These are phyloP conservation scores for Geotrichum europaeum DNA, from an alignment of 1,139 yeast species.

Conservation along the genomic window DNA sequence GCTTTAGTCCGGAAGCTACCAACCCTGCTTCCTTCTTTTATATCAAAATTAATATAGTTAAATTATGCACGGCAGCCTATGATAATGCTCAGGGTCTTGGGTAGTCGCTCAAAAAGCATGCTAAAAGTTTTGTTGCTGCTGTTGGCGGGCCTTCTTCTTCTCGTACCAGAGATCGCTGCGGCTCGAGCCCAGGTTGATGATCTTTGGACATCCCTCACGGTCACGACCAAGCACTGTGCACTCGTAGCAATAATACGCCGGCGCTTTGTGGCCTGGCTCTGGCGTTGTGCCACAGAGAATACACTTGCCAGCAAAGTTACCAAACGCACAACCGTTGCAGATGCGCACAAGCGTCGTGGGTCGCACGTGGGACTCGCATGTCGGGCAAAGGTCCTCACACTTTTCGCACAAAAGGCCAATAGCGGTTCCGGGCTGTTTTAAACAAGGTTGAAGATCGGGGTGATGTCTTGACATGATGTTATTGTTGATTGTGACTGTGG, in stretches of 20 bases:
- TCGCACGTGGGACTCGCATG: constrained; percentile 81
- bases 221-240: constrained; percentile 77
- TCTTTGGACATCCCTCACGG: constrained; percentile 89
- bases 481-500: not conserved
- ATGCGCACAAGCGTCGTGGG: constrained; percentile 66
- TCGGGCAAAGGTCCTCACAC: constrained; percentile 91
- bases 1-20: no score
- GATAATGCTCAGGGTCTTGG: not conserved
- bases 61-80: not conserved
- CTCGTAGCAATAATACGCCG: constrained; percentile 81
- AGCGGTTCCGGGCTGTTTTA: constrained; percentile 75
- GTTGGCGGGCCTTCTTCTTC: constrained; percentile 37
- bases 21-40: no score
- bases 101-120: not conserved
- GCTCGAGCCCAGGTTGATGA: constrained; percentile 72
- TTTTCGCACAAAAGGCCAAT: constrained; percentile 69
- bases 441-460: constrained; percentile 76
- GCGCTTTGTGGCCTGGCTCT: constrained; percentile 35
- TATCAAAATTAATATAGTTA: not conserved
- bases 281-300: constrained; percentile 66
- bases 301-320: constrained; percentile 59
- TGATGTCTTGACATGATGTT: constrained; percentile 78
- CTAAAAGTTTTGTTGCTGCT: not conserved
- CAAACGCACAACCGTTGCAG: constrained; percentile 82
- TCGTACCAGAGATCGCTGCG: constrained; percentile 64